Percentiles rank a stretch among this genome's conserved stretches.
Conservation (phyloP, 2,329 filamentous ascomycete genomes). For the Aspergillus unguis region DNA sequence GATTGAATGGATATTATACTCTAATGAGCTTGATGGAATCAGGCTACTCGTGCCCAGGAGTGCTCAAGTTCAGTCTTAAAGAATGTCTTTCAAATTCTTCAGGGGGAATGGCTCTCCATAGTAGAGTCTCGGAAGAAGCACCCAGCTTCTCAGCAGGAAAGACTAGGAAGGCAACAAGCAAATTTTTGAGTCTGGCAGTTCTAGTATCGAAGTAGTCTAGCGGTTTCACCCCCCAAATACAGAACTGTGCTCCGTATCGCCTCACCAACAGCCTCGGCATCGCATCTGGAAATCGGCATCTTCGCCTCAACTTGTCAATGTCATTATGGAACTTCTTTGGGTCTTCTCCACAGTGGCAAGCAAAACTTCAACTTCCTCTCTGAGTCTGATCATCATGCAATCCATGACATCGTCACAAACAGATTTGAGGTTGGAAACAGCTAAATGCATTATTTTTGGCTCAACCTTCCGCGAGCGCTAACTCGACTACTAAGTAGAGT, state of each 20-base stretch:
- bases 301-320: not conserved
- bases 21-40: not conserved
- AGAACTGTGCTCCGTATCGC: not conserved
- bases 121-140: too few species aligned
- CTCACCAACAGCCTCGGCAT: conserved; percentile 4
- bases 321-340: not conserved
- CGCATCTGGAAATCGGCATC: not conserved
- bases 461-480: conserved; percentile 5
- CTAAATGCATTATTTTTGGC: conserved; percentile 1
- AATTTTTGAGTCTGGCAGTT: conserved; percentile 3
- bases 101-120: not conserved
- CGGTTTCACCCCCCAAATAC: conserved; percentile 1
- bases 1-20: not conserved
- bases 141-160: too few species aligned
- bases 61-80: not conserved
- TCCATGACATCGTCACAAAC: not conserved
- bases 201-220: not conserved
- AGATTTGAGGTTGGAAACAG: not conserved
- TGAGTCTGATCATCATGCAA: not conserved
- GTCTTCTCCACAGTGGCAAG: conserved; percentile 10
- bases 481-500: not conserved
- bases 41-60: not conserved
- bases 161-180: conserved; percentile 1
- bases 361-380: too few species aligned
- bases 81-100: not conserved